phyloP scores from a whole-genome alignment of 805 yeast genomes.

The Candida silvicultrix region DNA sequence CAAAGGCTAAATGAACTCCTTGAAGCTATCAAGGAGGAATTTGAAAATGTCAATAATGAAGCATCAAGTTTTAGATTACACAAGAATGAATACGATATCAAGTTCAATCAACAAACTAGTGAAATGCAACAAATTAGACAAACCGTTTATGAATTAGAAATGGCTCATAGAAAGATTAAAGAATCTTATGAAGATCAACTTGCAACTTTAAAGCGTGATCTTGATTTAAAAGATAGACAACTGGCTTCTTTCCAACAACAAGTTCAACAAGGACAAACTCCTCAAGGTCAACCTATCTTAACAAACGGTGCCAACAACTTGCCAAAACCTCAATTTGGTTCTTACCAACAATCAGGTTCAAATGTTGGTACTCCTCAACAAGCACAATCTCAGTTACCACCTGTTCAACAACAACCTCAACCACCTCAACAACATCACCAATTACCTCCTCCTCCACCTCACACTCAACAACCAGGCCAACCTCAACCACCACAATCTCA shows the following conservation, averaged over 20 bases:
- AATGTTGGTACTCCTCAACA: conserved; percentile 25
- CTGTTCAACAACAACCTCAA: conserved; percentile 21
- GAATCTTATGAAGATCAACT: conserved; percentile 96
- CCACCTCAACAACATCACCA: conserved; percentile 21
- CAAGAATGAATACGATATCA: conserved; percentile 87
- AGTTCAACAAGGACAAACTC: conserved; percentile 25
- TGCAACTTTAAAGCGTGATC: conserved; percentile 73
- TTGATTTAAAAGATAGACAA: conserved; percentile 73
- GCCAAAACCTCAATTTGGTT: conserved; percentile 17
- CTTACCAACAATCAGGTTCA: conserved; percentile 13
- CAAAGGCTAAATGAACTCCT: conserved; percentile 65
- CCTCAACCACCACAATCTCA: conserved; percentile 21
- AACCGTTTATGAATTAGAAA: conserved; percentile 88
- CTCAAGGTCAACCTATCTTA: conserved; percentile 15
- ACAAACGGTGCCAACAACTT: conserved; percentile 19
- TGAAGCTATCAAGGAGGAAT: conserved; percentile 90
- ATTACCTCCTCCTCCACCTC: conserved; percentile 21
- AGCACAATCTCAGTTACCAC: conserved; percentile 27
- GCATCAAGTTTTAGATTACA: conserved; percentile 82
- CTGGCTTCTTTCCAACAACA: conserved; percentile 35
- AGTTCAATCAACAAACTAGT: conserved; percentile 83
- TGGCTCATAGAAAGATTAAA: conserved; percentile 91
- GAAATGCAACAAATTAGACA: conserved; percentile 93
- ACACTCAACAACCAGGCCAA: conserved; percentile 21
- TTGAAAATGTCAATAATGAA: conserved; percentile 76